These are phyloP conservation scores for Mucuna pruriens DNA, from an alignment of 306 rosid genomes.

Conservation along the genomic window DNA sequence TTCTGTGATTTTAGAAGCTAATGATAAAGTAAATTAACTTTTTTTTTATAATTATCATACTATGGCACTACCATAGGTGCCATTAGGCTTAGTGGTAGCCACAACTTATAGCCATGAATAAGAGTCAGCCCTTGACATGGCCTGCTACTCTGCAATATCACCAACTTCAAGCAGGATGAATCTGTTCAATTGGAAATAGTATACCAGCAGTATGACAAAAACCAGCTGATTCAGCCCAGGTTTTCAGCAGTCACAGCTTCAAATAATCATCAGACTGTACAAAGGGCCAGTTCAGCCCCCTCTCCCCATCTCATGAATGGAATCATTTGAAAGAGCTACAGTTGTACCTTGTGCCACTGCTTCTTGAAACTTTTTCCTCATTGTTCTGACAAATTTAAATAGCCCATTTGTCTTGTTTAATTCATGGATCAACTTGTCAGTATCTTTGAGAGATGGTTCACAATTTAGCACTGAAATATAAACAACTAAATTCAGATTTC, in stretches of 20 bases:
- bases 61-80: neutral
- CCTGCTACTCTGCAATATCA: neutral
- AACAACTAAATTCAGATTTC: neutral
- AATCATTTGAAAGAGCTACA: neutral
- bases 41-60: neutral
- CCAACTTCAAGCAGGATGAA: neutral
- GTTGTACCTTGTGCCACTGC: conserved; percentile 59
- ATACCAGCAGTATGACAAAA: neutral
- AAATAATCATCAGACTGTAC: neutral
- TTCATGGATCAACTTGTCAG: conserved; percentile 56
- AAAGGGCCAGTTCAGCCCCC: neutral
- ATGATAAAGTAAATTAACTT: neutral
- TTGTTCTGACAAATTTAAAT: conserved; percentile 69
- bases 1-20: neutral
- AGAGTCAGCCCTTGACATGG: neutral
- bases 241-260: neutral
- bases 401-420: conserved; percentile 77
- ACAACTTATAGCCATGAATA: neutral
- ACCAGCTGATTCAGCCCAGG: neutral
- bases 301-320: conserved; percentile 17
- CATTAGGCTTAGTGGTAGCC: conserved; percentile 4
- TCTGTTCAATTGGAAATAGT: neutral
- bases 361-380: conserved; percentile 76
- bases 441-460: conserved; percentile 60
- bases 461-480: conserved; percentile 65